Percentiles rank a stretch among this genome's conserved stretches.
These are phyloP conservation scores for Phytophthora tubulina DNA, from an alignment of 352 stramenopile species.

Conservation along the genomic window DNA sequence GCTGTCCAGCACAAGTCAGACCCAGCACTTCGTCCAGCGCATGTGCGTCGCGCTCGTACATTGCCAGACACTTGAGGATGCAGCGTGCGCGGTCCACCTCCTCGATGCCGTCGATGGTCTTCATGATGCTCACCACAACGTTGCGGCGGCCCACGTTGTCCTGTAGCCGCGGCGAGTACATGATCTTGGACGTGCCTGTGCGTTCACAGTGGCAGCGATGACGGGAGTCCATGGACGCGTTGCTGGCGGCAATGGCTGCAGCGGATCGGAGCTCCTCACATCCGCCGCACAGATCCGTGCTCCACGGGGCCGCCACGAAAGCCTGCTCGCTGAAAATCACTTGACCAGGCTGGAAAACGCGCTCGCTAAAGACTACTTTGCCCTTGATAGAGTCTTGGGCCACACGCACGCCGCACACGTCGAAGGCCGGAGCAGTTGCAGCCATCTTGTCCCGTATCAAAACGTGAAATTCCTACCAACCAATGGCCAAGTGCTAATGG, in stretches of 20 bases:
- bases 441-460: conserved; percentile 34
- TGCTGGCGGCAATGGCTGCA: conserved; percentile 27
- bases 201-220: conserved; percentile 53
- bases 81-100: conserved; percentile 79
- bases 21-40: conserved; percentile 58
- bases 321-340: conserved; percentile 83
- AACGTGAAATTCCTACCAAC: conserved; percentile 7
- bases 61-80: conserved; percentile 74
- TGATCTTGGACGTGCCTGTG: conserved; percentile 34
- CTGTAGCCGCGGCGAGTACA: conserved; percentile 58
- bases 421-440: conserved; percentile 57
- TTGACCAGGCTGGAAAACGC: conserved; percentile 61
- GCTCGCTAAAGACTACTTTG: conserved; percentile 69
- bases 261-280: conserved; percentile 59
- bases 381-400: conserved; percentile 60
- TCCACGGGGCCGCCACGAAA: conserved; percentile 79
- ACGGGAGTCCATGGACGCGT: conserved; percentile 22
- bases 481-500: conserved; percentile 8
- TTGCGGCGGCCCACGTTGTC: conserved; percentile 56
- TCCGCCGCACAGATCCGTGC: conserved; percentile 63
- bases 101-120: conserved; percentile 65
- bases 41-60: conserved; percentile 57
- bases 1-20: conserved; percentile 57
- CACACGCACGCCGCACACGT: conserved; percentile 63
- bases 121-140: conserved; percentile 66